Evolutionary conservation across 495 filamentous ascomycete genomes (phyloP), one percentile per base, ranked within the genome.

Genomic region (Hamigera avellanea): DNA sequence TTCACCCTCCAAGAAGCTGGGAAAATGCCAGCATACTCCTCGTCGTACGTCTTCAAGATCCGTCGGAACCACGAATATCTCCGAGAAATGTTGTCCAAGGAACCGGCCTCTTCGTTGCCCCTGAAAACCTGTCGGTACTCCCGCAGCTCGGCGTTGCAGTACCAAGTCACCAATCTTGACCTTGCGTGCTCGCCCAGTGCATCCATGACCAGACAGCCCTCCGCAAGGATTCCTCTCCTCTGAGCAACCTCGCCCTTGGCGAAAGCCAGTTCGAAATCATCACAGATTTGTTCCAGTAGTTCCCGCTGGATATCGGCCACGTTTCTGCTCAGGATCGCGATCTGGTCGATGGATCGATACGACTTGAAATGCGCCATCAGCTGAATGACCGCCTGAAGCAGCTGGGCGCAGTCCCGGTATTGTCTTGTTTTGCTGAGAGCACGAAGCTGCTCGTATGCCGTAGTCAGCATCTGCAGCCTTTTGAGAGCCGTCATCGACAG

Each of bases 301-400:
- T 96, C 91, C 27, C 89, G 69, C 60, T 96, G 93, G 36, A 98
- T 70, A 44, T 98, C 91, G 15, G 86, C 83, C 25, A 98, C 91
- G 50, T 93, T 94, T 29, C 85, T 76, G 49, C 84, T 88, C 23
- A 98, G 73, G 2, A 86, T 83, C 13, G 91, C 91, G 45, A 99
- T 96, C 66, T 99, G 91, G 53, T 95, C 88, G 28, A 99, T 95
- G 39, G 85, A 93, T 39, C 93, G 73, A 55, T 96, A 96, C 51
- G 85, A 91, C 57, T 95, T 93, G 73, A 99, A 99, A 63, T 99
- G 86, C 39, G 83, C 82, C 86, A 95, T 95, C 19, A 99, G 77
- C 72, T 99, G 91, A 41, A 96, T 76, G 26, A 99, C 91, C 3
- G 93, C 91, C 57, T 94, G 85, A 36, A 99, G 73, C 35, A 99